phyloP scores from a whole-genome alignment of 2,329 filamentous ascomycete species.

The Ophiocordyceps camponoti-floridani region DNA sequence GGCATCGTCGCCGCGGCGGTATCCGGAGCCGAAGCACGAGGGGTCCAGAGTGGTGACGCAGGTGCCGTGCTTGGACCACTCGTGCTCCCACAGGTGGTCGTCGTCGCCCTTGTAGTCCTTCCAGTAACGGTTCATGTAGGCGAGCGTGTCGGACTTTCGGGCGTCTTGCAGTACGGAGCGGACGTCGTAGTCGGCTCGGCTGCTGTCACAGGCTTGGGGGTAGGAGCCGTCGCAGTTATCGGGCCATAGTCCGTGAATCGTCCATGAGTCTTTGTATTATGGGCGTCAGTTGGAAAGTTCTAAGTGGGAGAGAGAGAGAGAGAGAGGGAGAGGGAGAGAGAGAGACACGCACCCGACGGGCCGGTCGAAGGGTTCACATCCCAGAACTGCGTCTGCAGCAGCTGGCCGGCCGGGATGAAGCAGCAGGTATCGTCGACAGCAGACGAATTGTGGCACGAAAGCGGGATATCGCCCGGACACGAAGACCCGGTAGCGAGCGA shows the following conservation, averaged over 20 bases:
- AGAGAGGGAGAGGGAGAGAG: neutral
- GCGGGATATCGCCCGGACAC: conserved; percentile 17
- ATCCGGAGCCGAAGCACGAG: conserved; percentile 41
- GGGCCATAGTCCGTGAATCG: conserved; percentile 51
- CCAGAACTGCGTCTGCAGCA: conserved; percentile 66
- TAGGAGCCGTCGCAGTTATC: conserved; percentile 55
- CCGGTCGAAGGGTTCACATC: conserved; percentile 47
- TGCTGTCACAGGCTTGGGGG: conserved; percentile 44
- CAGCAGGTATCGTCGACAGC: conserved; percentile 48
- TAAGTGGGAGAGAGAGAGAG: neutral
- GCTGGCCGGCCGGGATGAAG: conserved; percentile 51
- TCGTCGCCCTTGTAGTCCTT: conserved; percentile 48
- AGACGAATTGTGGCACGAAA: conserved; percentile 48
- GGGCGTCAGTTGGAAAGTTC: neutral
- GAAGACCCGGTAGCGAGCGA: conserved; percentile 2
- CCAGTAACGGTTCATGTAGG: conserved; percentile 56
- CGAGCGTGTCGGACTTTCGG: conserved; percentile 30
- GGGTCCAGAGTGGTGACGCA: conserved; percentile 54
- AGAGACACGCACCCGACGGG: conserved; percentile 19
- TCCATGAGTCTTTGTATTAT: conserved; percentile 45
- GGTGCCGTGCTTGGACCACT: conserved; percentile 57
- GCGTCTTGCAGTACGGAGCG: conserved; percentile 39
- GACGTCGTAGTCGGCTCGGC: conserved; percentile 47
- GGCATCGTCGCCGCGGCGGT: conserved; percentile 43
- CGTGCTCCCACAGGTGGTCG: conserved; percentile 53